These are phyloP conservation scores for Tricholoma terreum DNA, from an alignment of 768 basidiomycete genomes.

Conservation along the genomic window DNA sequence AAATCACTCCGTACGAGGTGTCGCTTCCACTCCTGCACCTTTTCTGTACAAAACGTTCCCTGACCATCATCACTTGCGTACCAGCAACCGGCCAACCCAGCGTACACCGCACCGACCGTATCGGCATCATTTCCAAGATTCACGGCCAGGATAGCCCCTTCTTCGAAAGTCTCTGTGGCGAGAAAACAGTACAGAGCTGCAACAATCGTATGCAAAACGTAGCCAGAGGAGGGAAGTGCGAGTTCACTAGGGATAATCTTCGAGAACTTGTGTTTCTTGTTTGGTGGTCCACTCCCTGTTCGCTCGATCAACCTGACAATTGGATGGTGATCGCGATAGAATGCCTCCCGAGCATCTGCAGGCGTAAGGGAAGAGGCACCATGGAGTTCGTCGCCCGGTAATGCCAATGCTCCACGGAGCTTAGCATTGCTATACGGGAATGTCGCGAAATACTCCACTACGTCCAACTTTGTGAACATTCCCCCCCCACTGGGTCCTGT, in stretches of 20 bases:
- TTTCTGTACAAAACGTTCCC: slow-evolving; percentile 34
- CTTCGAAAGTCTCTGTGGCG: slow-evolving; percentile 39
- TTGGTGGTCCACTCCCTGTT: slow-evolving; percentile 15
- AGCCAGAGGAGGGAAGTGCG: slow-evolving; percentile 37
- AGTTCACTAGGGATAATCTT: slow-evolving; percentile 29
- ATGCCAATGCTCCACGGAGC: slow-evolving; percentile 30
- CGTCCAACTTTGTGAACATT: slow-evolving; percentile 35
- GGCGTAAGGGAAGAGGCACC: slow-evolving; percentile 11
- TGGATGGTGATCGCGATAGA: slow-evolving; percentile 35
- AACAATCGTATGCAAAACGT: slow-evolving; percentile 37
- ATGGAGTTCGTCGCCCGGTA: slow-evolving; percentile 20
- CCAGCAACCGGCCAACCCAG: slow-evolving; percentile 44
- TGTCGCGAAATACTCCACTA: slow-evolving; percentile 36
- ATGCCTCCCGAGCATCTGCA: slow-evolving; percentile 26
- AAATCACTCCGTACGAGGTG: slow-evolving; percentile 30
- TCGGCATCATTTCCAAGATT: slow-evolving; percentile 45
- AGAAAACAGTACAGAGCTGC: slow-evolving; percentile 47
- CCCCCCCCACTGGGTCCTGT: slow-evolving; percentile 11
- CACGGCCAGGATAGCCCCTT: slow-evolving; percentile 42
- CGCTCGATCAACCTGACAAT: slow-evolving; percentile 33
- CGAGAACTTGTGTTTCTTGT: slow-evolving; percentile 10
- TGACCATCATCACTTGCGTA: slow-evolving; percentile 28
- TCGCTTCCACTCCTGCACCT: slow-evolving; percentile 33
- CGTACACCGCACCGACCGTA: slow-evolving; percentile 45
- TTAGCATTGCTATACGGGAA: slow-evolving; percentile 34